Conservation (phyloP, 202 grass and related monocot species). For the Alloteropsis angusta region DNA sequence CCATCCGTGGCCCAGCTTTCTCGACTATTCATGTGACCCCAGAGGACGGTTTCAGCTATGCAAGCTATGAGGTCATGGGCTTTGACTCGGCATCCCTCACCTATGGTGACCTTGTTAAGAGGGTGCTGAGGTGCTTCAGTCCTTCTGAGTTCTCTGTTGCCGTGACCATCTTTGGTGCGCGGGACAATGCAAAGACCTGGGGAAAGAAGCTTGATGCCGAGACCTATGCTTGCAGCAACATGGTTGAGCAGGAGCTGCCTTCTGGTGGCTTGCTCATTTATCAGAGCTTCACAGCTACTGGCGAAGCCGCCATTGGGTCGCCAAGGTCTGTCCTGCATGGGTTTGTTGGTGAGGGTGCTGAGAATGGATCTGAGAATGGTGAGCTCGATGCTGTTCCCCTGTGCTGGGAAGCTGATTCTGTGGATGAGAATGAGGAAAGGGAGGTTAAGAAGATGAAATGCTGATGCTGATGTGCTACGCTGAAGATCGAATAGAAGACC, state of each 20-base stretch:
- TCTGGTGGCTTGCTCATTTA: conserved; percentile 57
- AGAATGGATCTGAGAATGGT: neutral
- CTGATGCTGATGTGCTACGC: conserved; percentile 10
- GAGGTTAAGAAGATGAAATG: conserved; percentile 39
- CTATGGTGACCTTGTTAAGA: conserved; percentile 51
- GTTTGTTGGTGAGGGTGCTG: conserved; percentile 10
- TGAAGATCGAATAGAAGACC: neutral
- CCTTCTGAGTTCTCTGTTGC: conserved; percentile 76
- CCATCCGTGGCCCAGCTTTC: conserved; percentile 52
- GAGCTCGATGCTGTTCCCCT: neutral
- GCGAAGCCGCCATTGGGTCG: neutral
- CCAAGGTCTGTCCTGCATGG: conserved; percentile 49
- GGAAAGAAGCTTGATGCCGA: conserved; percentile 35
- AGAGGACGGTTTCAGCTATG: conserved; percentile 89
- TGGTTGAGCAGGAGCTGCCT: conserved; percentile 54
- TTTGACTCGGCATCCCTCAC: conserved; percentile 35
- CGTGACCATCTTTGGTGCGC: conserved; percentile 50
- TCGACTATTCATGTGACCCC: conserved; percentile 96
- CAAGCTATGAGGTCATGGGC: conserved; percentile 87
- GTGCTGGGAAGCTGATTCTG: conserved; percentile 38
- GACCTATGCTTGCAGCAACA: conserved; percentile 45
- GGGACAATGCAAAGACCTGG: conserved; percentile 47
- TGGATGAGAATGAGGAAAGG: conserved; percentile 14
- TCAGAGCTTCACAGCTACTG: conserved; percentile 47
- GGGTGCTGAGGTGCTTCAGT: conserved; percentile 66